A percentile compares a stretch with the other conserved stretches of the same genome.
Evolutionary conservation across 768 basidiomycete genomes (phyloP).

Genomic region (Phlebiopsis flavidoalba): DNA sequence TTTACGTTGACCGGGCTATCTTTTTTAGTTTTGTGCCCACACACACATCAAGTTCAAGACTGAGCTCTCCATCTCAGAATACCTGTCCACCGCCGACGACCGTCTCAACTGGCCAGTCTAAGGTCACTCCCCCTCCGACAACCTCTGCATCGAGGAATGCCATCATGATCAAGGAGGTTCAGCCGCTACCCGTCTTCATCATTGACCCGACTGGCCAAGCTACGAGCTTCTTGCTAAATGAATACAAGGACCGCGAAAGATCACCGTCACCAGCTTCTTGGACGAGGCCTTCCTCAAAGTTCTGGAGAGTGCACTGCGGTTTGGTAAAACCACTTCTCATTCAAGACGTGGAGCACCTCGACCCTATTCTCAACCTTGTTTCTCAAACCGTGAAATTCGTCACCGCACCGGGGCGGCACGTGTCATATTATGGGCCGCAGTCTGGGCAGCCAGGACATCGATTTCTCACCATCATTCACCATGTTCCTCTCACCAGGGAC

Average conservation of each 20-base stretch:
- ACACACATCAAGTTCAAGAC: conserved; percentile 88
- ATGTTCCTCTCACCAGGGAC: conserved; percentile 99
- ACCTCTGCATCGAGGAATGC: conserved; percentile 96
- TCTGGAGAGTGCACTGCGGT: conserved; percentile 95
- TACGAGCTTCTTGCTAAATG: conserved; percentile 87
- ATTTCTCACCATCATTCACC: conserved; percentile 99
- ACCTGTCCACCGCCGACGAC: conserved; percentile 95
- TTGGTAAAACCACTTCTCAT: conserved; percentile 96
- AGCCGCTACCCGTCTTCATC: conserved; percentile 92
- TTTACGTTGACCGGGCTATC: too few relatives aligned
- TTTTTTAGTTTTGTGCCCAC: too few relatives aligned
- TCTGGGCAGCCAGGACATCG: conserved; percentile 97
- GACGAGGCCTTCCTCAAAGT: conserved; percentile 99
- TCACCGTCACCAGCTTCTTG: conserved; percentile 96
- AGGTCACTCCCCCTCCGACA: conserved; percentile 84
- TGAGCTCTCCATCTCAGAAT: conserved; percentile 91
- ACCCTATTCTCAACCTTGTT: conserved; percentile 97
- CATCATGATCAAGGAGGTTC: conserved; percentile 98
- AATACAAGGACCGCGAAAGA: conserved; percentile 95
- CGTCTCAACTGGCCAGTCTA: conserved; percentile 94
- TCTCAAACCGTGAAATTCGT: conserved; percentile 94
- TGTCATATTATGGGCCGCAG: conserved; percentile 92
- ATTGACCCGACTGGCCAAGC: conserved; percentile 99
- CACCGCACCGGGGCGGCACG: conserved; percentile 94
- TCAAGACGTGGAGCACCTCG: conserved; percentile 96